Evolutionary conservation across 768 basidiomycete genomes (phyloP), one percentile per base, ranked within the genome.

Genomic region (Chalciporus pseudorubinellus): DNA sequence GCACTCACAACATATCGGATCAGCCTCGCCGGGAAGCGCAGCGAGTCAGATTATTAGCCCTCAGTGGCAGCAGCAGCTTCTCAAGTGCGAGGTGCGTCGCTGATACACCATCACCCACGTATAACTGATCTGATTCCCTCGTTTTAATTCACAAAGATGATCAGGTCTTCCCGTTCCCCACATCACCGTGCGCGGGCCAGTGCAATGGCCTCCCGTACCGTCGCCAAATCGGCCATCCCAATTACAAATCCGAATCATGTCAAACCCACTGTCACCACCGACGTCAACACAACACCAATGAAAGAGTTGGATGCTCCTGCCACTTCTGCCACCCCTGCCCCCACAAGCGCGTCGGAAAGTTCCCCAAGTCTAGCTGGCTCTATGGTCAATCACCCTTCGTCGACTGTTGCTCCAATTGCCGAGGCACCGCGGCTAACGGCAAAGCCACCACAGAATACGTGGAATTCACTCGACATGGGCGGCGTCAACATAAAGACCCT

Each of bases 141-240:
- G 44, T 34, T 52, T 50, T 50, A 53, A 55, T 65, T 63, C 19
- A 47, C 50, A 50, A 50, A 94, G 91, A 84, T 91, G 74, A 83
- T 89, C 55, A 86, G 95, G 61, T 81, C 85, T 29, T 85, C 91
- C 21, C 84, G 88, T 51, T 87, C 90, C 3, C 92, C 93, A 0
- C 94, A 98, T 68, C 94, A 97, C 65, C 86, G 95, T 48, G 97
- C 97, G 12, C 81, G 95, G 43, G 88, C 92, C n/a, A 95, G 89
- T 53, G 94, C 94, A 44, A 87, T 98, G 80, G 91, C 93, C 31
- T 88, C 91, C 18, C 83, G 97, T 42, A 89, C 87, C 14, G 81
- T 89, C 53, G 76, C 89, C 38, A 95, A 92, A 72, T 82, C 89
- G 26, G 90, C 92, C 36, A 89, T 97, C 54, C 83, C 91, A 40